phyloP scores from a whole-genome alignment of 495 filamentous ascomycete species.

The Cryomyces minteri region DNA sequence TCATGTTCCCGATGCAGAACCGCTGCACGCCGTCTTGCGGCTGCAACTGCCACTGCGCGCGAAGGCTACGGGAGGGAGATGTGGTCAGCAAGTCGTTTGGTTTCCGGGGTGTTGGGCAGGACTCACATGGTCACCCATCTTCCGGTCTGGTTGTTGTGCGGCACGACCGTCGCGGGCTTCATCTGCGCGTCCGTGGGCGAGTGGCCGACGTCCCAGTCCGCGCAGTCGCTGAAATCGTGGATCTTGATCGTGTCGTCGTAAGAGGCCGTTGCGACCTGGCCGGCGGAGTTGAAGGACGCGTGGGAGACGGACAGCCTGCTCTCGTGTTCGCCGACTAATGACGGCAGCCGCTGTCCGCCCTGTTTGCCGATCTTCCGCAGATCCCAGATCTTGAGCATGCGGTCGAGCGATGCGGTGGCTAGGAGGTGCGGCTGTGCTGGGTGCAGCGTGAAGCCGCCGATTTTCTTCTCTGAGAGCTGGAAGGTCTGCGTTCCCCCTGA shows the following conservation, averaged over 20 bases:
- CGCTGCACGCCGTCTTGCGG: slow-evolving; percentile 63
- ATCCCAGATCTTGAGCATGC: slow-evolving; percentile 85
- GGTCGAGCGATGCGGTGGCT: slow-evolving; percentile 83
- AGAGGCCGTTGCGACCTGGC: slow-evolving; percentile 73
- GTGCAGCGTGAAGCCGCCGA: slow-evolving; percentile 78
- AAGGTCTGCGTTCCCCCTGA: slow-evolving; percentile 33
- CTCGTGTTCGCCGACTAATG: slow-evolving; percentile 60
- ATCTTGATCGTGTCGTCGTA: slow-evolving; percentile 95
- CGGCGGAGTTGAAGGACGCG: slow-evolving; percentile 66
- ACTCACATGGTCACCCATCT: slow-evolving; percentile 54
- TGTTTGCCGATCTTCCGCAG: slow-evolving; percentile 53
- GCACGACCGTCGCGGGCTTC: slow-evolving; percentile 46
- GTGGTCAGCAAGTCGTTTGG: no score
- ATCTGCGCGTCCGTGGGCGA: slow-evolving; percentile 41
- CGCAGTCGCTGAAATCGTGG: slow-evolving; percentile 52
- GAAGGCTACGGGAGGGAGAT: slow-evolving; percentile 38
- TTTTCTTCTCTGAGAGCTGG: slow-evolving; percentile 81
- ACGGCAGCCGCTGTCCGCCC: slow-evolving; percentile 32
- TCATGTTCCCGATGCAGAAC: slow-evolving; percentile 95
- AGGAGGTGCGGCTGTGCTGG: slow-evolving; percentile 60
- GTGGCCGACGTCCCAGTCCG: slow-evolving; percentile 43
- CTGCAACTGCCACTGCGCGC: slow-evolving; percentile 69
- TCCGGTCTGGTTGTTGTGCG: slow-evolving; percentile 93
- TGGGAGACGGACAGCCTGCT: slow-evolving; percentile 76
- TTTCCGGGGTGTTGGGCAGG: background rate